Base-by-base conservation (phyloP, 225 moss, liverwort and hornwort genomes). In the Sphagnum tenellum region DNA sequence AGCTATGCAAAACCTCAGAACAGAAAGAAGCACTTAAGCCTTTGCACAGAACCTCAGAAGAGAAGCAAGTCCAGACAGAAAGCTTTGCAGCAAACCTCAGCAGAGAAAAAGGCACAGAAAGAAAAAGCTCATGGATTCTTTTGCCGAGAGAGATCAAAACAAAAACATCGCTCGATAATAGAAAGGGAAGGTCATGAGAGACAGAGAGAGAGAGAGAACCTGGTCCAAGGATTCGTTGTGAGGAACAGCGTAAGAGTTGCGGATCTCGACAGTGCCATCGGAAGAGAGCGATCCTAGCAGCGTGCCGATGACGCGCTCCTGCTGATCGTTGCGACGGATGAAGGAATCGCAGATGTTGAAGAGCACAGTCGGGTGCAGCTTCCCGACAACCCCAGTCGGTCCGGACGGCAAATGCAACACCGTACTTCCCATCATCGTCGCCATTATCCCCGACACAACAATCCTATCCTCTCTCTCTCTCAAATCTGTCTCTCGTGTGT, bases 331-430 rank as follows among this genome's bases (percentile, higher is more conserved):
- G 9, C 98, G 93, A 69, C 98, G 88, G 76, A 98, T 98, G 69
- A 84, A 98, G 9, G 98, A 98, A 74, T 98, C 98, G 75, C 90
- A 93, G 62, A 98, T 93, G 78, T 98, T 98, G 71, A 98, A 98
- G 73, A 98, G 72, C 8, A 93, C 98, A 2, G 93, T 93, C 2
- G 98, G 98, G 72, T 98, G 98, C 45, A 98, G 86, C 79, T 98
- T 98, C 50, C 87, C 89, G 7, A 98, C 89, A 45, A 93, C 90
- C 4, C 87, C 93, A 0, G 98, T 93, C 5, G 87, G 87, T 54
- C 98, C 98, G 4, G 98, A 89, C 13, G 93, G 89, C 88, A 98
- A 70, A 75, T 93, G 93, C 75, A 98, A 64, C 5, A 93, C 93
- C 55, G 87, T 82, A 73, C 78, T 84, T 54, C 93, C 90, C 71